These are phyloP conservation scores for Anacardium occidentale DNA, from an alignment of 345 rosid genomes.

Conservation along the genomic window DNA sequence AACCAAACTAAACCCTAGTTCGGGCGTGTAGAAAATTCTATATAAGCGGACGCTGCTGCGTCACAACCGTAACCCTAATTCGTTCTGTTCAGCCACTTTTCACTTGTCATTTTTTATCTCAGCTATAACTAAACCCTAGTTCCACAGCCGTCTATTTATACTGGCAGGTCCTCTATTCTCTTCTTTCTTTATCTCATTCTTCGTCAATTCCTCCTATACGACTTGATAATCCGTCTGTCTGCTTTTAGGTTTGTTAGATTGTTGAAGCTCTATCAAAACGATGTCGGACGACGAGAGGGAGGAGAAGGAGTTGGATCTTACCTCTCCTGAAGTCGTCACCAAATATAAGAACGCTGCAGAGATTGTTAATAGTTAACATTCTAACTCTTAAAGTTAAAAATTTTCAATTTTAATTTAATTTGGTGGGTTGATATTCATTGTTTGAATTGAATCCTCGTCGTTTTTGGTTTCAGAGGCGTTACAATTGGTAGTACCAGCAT, in stretches of 20 bases:
- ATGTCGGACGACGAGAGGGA: slow-evolving; percentile 99
- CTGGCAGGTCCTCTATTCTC: background rate
- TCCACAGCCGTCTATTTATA: slow-evolving; percentile 6
- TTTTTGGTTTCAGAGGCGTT: slow-evolving; percentile 65
- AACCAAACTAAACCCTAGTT: slow-evolving; percentile 17
- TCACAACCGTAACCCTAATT: slow-evolving; percentile 13
- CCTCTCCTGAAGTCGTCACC: slow-evolving; percentile 89
- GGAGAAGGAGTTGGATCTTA: slow-evolving; percentile 96
- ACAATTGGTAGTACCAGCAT: slow-evolving; percentile 69
- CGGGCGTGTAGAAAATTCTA: background rate
- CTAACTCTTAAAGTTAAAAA: background rate
- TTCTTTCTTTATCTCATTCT: background rate
- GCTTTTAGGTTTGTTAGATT: background rate
- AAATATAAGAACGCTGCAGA: slow-evolving; percentile 96
- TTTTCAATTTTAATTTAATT: background rate
- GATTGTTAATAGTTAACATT: slow-evolving; percentile 73
- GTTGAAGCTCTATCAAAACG: slow-evolving; percentile 28
- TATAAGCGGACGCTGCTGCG: slow-evolving; percentile 16
- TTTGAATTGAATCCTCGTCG: no score
- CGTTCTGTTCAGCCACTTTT: background rate
- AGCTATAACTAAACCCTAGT: slow-evolving; percentile 7
- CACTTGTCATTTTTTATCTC: background rate
- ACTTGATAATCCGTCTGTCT: background rate
- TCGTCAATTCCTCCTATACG: background rate
- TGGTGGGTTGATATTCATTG: background rate